Conservation (phyloP, 2,329 filamentous ascomycete genomes). For the Neocucurbitaria cava region DNA sequence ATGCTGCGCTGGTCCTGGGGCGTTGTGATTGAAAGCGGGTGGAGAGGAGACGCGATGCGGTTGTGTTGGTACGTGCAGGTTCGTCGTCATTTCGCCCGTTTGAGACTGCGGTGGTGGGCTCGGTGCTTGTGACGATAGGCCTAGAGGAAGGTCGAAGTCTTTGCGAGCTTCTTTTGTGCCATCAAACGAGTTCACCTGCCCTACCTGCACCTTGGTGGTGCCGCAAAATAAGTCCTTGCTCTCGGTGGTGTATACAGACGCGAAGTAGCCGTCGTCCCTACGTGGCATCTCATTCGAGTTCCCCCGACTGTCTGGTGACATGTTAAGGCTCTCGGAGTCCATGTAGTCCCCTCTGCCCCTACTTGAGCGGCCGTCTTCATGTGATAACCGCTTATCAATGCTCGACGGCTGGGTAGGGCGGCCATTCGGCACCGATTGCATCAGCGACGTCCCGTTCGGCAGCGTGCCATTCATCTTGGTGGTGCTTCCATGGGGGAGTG, state of each 20-base stretch:
- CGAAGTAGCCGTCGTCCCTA: conserved; percentile 57
- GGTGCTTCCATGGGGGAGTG: conserved; percentile 36
- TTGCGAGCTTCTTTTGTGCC: conserved; percentile 39
- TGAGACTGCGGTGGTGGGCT: conserved; percentile 14
- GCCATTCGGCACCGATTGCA: conserved; percentile 46
- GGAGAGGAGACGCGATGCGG: conserved; percentile 68
- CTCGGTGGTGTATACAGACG: conserved; percentile 46
- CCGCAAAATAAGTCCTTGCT: conserved; percentile 39
- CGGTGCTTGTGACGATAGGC: conserved; percentile 22
- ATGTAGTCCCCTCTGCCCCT: conserved; percentile 22
- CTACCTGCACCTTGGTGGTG: conserved; percentile 48
- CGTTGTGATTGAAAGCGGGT: conserved; percentile 60
- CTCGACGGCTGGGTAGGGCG: conserved; percentile 41
- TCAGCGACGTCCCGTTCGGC: conserved; percentile 33
- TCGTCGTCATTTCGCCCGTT: conserved; percentile 31
- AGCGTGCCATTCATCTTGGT: conserved; percentile 43
- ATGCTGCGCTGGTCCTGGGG: conserved; percentile 58
- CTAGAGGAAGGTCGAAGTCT: conserved; percentile 34
- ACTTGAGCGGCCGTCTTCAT: conserved; percentile 32
- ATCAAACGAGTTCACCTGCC: conserved; percentile 32
- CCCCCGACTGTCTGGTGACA: conserved; percentile 30
- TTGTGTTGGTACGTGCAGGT: conserved; percentile 47
- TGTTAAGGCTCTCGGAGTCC: conserved; percentile 30
- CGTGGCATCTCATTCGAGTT: conserved; percentile 34
- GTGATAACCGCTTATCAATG: conserved; percentile 48